These are phyloP conservation scores for Flaveria robusta DNA, from an alignment of 129 eudicot genomes.

Conservation along the genomic window DNA sequence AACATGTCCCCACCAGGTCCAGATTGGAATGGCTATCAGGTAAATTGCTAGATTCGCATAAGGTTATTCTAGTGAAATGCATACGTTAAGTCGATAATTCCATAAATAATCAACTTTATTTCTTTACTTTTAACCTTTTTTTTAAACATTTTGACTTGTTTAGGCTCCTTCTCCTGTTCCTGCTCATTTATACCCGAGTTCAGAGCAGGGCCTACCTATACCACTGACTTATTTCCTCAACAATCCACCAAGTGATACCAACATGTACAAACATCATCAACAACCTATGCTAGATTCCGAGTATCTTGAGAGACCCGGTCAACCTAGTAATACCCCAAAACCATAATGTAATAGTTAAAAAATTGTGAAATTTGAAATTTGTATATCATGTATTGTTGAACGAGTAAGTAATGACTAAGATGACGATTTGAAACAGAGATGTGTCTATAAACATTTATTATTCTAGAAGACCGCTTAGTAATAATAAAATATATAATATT, in stretches of 20 bases:
- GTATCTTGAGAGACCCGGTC: constrained; percentile 88
- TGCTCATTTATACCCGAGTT: constrained; percentile 43
- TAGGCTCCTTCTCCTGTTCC: constrained; percentile 39
- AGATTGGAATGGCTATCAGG: constrained; percentile 84
- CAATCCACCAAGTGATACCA: constrained; percentile 51
- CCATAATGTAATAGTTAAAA: too few relatives aligned
- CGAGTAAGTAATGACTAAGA: too few relatives aligned
- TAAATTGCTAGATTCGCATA: constrained; percentile 22
- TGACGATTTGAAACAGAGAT: too few relatives aligned
- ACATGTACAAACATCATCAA: constrained; percentile 45
- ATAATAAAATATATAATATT: too few relatives aligned
- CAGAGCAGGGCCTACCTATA: constrained; percentile 62
- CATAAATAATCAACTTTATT: background rate
- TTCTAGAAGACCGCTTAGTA: too few relatives aligned
- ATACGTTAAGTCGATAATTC: background rate
- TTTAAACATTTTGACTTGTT: constrained; percentile 14
- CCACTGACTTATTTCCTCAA: constrained; percentile 68
- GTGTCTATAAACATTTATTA: too few relatives aligned
- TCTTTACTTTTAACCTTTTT: background rate
- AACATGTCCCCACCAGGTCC: constrained; percentile 48
- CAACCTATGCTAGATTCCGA: constrained; percentile 48
- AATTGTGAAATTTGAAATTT: too few relatives aligned
- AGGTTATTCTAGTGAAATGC: background rate
- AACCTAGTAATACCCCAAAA: constrained; percentile 34
- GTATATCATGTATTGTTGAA: too few relatives aligned